phyloP scores from a whole-genome alignment of 106 monocot species.

The Dioscorea dumetorum region DNA sequence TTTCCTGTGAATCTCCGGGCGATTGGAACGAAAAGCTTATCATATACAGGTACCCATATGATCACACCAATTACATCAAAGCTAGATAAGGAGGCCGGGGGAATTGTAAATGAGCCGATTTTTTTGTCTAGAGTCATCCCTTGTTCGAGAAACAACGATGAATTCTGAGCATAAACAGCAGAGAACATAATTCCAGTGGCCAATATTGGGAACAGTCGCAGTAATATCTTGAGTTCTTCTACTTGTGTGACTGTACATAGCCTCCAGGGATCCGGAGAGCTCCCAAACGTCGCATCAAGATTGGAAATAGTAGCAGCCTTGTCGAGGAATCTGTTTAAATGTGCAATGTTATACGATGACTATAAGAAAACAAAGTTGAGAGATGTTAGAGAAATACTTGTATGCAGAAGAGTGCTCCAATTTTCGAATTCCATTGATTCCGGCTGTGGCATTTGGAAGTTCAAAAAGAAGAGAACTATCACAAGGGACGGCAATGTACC shows the following conservation, averaged over 20 bases:
- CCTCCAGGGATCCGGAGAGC: slow-evolving; percentile 38
- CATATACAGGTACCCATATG: slow-evolving; percentile 58
- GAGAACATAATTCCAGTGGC: too few species aligned
- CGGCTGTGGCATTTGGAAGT: slow-evolving; percentile 52
- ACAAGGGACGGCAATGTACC: slow-evolving; percentile 44
- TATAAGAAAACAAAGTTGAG: neutral
- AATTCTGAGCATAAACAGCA: slow-evolving; percentile 32
- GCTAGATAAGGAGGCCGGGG: slow-evolving; percentile 58
- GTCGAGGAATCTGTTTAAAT: slow-evolving; percentile 36
- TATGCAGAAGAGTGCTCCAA: slow-evolving; percentile 69
- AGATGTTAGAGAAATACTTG: neutral
- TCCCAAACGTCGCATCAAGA: slow-evolving; percentile 5
- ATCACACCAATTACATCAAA: slow-evolving; percentile 54
- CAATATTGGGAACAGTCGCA: neutral
- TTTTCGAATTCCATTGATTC: slow-evolving; percentile 84
- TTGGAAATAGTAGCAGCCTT: slow-evolving; percentile 44
- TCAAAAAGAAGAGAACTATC: slow-evolving; percentile 76
- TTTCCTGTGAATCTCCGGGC: slow-evolving; percentile 37
- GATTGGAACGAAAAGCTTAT: neutral
- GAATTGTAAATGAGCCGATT: slow-evolving; percentile 33
- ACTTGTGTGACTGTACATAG: slow-evolving; percentile 69
- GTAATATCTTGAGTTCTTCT: slow-evolving; percentile 62
- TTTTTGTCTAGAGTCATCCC: slow-evolving; percentile 54
- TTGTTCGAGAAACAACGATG: slow-evolving; percentile 60
- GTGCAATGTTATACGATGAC: neutral